Percentiles rank a stretch among this genome's conserved stretches.
phyloP scores from a whole-genome alignment of 257 asterid species.

The Solanum infundibuliforme region DNA sequence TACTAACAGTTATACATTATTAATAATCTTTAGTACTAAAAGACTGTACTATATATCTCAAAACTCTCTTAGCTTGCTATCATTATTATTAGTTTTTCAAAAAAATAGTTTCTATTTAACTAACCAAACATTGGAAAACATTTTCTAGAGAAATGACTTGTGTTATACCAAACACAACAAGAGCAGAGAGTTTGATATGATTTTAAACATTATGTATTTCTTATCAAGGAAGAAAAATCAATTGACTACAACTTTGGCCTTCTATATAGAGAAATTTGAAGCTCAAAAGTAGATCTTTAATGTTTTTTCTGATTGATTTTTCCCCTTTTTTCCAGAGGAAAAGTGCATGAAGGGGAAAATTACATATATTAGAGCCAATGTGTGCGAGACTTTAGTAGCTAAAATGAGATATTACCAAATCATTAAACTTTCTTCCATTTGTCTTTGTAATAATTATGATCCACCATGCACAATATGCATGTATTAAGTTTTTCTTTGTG shows the following conservation, averaged over 20 bases:
- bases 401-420: background rate
- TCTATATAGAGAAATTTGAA: background rate
- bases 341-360: background rate
- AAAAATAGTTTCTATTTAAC: background rate
- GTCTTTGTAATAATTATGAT: background rate
- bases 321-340: background rate
- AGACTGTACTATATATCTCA: background rate
- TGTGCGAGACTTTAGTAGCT: background rate
- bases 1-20: background rate
- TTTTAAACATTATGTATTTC: background rate
- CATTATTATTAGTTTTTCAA: background rate
- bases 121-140: background rate
- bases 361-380: background rate
- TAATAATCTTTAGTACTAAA: background rate
- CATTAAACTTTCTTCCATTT: background rate
- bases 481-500: background rate
- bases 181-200: background rate
- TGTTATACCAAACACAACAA: background rate
- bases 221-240: background rate
- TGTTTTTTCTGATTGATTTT: background rate
- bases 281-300: background rate
- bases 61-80: background rate
- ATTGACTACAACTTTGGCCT: background rate
- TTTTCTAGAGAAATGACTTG: background rate
- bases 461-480: background rate